Conservation (phyloP, 257 asterid species). For the Verbena officinalis region DNA sequence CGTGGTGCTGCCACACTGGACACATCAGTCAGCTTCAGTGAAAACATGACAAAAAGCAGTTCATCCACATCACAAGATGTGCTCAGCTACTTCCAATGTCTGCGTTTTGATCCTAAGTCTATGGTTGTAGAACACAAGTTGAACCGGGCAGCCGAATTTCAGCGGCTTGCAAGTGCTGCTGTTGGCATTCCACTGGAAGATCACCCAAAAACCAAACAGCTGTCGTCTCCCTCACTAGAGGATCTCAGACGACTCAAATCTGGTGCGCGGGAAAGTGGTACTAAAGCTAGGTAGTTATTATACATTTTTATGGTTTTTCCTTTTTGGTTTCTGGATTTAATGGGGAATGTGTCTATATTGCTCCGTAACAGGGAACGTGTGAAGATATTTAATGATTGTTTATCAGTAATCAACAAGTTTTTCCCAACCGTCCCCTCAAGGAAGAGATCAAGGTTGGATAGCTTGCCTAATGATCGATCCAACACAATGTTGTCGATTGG, state of each 20-base stretch:
- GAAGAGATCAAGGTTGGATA: conserved; percentile 86
- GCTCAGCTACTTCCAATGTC: conserved; percentile 71
- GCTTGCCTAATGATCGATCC: conserved; percentile 69
- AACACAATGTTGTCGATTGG: conserved; percentile 58
- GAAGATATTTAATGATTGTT: conserved; percentile 78
- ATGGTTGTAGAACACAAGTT: conserved; percentile 84
- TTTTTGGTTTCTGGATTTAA: conserved; percentile 13
- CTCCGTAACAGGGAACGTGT: conserved; percentile 77
- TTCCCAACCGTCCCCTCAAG: conserved; percentile 79
- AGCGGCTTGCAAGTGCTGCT: conserved; percentile 75
- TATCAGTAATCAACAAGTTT: conserved; percentile 78
- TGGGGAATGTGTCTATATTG: conserved; percentile 22
- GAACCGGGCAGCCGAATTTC: conserved; percentile 69
- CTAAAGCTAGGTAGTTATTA: conserved; percentile 73
- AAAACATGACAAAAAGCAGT: conserved; percentile 70
- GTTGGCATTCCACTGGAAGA: conserved; percentile 78
- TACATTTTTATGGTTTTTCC: conserved; percentile 12
- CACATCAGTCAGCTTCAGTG: conserved; percentile 74
- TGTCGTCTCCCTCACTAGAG: conserved; percentile 67
- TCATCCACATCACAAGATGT: conserved; percentile 75
- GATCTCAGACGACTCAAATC: conserved; percentile 78
- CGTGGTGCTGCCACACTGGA: conserved; percentile 80
- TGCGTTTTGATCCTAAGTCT: conserved; percentile 85
- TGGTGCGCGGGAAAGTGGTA: conserved; percentile 70
- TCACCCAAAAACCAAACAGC: conserved; percentile 60